Evolutionary conservation across 768 basidiomycete genomes (phyloP).

Genomic region (Leccinellum rugosiceps): DNA sequence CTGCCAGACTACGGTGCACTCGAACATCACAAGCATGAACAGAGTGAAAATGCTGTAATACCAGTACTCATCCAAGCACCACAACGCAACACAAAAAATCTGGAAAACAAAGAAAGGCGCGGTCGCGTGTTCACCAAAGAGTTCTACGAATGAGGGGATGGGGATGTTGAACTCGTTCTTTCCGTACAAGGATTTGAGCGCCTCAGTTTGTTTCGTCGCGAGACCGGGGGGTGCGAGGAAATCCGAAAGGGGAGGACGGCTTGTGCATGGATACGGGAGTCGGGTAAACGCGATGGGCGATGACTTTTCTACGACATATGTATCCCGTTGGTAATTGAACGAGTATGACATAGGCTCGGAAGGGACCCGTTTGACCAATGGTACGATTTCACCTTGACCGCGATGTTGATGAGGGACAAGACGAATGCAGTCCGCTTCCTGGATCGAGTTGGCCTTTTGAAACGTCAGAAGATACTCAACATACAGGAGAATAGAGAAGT

Average conservation of each 20-base stretch:
- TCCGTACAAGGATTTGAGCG: conserved; percentile 70
- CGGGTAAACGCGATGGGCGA: conserved; percentile 65
- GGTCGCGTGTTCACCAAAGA: conserved; percentile 94
- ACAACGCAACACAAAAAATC: conserved; percentile 94
- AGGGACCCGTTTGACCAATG: conserved; percentile 58
- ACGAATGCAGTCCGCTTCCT: conserved; percentile 77
- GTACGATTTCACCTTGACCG: conserved; percentile 88
- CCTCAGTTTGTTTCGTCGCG: conserved; percentile 41
- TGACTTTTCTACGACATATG: conserved; percentile 67
- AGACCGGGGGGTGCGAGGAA: conserved; percentile 66
- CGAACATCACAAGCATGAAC: conserved; percentile 98
- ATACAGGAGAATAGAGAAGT: neutral
- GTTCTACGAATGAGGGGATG: conserved; percentile 87
- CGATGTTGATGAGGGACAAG: conserved; percentile 78
- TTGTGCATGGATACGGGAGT: conserved; percentile 85
- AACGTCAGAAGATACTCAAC: neutral
- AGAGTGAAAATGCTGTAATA: conserved; percentile 97
- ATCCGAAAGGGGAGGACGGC: conserved; percentile 60
- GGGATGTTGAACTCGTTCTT: conserved; percentile 97
- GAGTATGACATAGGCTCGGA: conserved; percentile 64
- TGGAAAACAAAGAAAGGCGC: conserved; percentile 99
- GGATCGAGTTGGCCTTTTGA: conserved; percentile 54
- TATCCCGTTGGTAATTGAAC: conserved; percentile 94
- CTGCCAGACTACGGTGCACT: conserved; percentile 99
- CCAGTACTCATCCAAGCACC: conserved; percentile 99